These are phyloP conservation scores for Fusarium torulosum DNA, from an alignment of 2,329 filamentous ascomycete species.

Conservation along the genomic window DNA sequence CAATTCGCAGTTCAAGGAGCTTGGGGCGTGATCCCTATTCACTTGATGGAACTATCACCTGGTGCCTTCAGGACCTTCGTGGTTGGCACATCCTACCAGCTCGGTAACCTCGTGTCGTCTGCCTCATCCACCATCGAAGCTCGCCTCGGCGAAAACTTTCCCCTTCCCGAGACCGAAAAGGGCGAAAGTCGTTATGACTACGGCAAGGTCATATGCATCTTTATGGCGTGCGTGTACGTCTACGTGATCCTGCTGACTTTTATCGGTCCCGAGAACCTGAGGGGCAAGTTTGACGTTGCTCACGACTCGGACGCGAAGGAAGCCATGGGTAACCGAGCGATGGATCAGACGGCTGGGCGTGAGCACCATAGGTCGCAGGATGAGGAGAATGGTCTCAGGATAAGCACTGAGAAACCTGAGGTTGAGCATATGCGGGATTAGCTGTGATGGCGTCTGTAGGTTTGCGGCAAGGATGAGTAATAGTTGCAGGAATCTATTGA, in stretches of 20 bases:
- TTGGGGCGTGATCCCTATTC: conserved; percentile 82
- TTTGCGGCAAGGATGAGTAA: not conserved
- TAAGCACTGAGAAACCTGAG: conserved; percentile 27
- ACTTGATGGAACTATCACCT: conserved; percentile 81
- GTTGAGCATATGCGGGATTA: conserved; percentile 27
- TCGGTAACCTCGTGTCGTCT: conserved; percentile 79
- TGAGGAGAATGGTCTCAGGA: conserved; percentile 32
- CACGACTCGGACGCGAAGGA: conserved; percentile 63
- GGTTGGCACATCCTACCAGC: conserved; percentile 79
- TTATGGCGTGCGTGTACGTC: conserved; percentile 85
- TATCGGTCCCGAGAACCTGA: conserved; percentile 69
- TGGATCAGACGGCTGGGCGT: conserved; percentile 36
- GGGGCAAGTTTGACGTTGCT: conserved; percentile 63
- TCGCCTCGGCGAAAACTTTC: conserved; percentile 80
- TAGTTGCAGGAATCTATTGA: not conserved
- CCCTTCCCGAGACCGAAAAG: conserved; percentile 68
- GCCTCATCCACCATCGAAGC: conserved; percentile 82
- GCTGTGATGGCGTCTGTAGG: not conserved
- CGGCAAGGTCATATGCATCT: conserved; percentile 88
- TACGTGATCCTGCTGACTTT: conserved; percentile 73
- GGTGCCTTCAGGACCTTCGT: conserved; percentile 80
- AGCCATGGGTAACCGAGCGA: conserved; percentile 57
- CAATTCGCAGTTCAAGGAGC: conserved; percentile 84
- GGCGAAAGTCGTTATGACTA: conserved; percentile 74
- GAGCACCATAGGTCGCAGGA: conserved; percentile 25